phyloP scores from a whole-genome alignment of 2,329 filamentous ascomycete species.

The Venturia effusa region DNA sequence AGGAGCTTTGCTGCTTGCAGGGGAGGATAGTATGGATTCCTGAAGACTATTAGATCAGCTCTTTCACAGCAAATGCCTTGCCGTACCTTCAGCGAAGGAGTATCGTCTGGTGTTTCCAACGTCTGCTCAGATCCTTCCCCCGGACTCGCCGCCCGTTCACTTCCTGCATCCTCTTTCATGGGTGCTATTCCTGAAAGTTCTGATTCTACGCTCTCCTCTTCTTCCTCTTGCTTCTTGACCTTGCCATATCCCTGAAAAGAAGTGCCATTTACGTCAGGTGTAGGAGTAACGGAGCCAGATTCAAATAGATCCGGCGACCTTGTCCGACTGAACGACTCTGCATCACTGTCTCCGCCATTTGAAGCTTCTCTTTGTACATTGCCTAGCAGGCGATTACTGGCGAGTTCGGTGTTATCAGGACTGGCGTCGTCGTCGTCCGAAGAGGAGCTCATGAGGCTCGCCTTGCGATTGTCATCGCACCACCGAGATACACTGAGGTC shows the following conservation, averaged over 20 bases:
- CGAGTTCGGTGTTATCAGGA: conserved; percentile 26
- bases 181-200: conserved; percentile 13
- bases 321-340: conserved; percentile 11
- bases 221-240: conserved; percentile 17
- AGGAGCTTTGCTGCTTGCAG: conserved; percentile 63
- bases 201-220: conserved; percentile 17
- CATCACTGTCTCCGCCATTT: conserved; percentile 12
- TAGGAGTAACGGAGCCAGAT: conserved; percentile 3
- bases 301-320: conserved; percentile 10
- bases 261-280: conserved; percentile 17
- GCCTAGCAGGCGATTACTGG: conserved; percentile 9
- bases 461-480: conserved; percentile 43
- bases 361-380: conserved; percentile 9
- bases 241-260: conserved; percentile 23
- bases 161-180: conserved; percentile 20
- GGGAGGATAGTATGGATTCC: conserved; percentile 47
- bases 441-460: conserved; percentile 58
- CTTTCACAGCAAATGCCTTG: neutral
- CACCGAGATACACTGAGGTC: conserved; percentile 12
- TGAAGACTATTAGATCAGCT: conserved; percentile 23
- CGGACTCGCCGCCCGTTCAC: conserved; percentile 45
- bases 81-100: conserved; percentile 68
- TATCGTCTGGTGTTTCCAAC: conserved; percentile 58
- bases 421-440: conserved; percentile 49
- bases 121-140: conserved; percentile 52